A percentile compares a stretch with the other conserved stretches of the same genome.
These are phyloP conservation scores for Microbotryum intermedium DNA, from an alignment of 1,284 basidiomycete genomes.

Conservation along the genomic window DNA sequence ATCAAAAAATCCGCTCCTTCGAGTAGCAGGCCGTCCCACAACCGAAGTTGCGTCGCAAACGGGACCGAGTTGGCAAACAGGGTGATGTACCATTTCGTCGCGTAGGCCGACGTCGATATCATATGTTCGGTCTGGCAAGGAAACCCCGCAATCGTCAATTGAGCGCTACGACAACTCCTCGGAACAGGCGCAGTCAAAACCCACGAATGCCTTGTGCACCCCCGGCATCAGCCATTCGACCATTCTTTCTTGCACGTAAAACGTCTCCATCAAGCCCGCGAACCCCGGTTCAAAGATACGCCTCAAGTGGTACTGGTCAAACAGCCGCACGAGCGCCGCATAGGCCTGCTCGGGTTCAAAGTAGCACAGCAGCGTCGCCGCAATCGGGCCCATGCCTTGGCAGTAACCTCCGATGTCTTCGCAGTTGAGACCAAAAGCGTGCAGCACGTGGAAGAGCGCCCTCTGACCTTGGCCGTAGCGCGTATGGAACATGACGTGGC, in stretches of 20 bases:
- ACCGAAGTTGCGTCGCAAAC: conserved; percentile 82
- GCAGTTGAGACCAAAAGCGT: conserved; percentile 61
- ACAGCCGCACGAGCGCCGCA: conserved; percentile 69
- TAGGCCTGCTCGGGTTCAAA: conserved; percentile 82
- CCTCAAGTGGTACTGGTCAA: conserved; percentile 83
- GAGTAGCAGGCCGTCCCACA: conserved; percentile 89
- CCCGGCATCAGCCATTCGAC: conserved; percentile 76
- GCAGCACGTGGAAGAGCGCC: conserved; percentile 86
- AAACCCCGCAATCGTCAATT: not conserved
- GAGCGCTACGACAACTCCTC: not conserved
- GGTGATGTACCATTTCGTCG: conserved; percentile 99
- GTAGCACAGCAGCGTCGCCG: conserved; percentile 88
- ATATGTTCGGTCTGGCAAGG: conserved; percentile 58
- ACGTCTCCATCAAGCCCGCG: conserved; percentile 85
- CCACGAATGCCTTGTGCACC: conserved; percentile 68
- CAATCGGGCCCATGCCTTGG: conserved; percentile 98
- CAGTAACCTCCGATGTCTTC: conserved; percentile 61
- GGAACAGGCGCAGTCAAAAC: conserved; percentile 30
- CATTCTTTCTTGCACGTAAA: conserved; percentile 86
- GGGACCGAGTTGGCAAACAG: conserved; percentile 83
- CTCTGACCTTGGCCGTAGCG: conserved; percentile 91
- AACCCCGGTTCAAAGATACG: conserved; percentile 87
- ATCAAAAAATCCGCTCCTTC: conserved; percentile 86
- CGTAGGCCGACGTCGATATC: conserved; percentile 88
- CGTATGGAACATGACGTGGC: conserved; percentile 89